phyloP scores from a whole-genome alignment of 768 basidiomycete genomes.

The Mycena rebaudengoi region DNA sequence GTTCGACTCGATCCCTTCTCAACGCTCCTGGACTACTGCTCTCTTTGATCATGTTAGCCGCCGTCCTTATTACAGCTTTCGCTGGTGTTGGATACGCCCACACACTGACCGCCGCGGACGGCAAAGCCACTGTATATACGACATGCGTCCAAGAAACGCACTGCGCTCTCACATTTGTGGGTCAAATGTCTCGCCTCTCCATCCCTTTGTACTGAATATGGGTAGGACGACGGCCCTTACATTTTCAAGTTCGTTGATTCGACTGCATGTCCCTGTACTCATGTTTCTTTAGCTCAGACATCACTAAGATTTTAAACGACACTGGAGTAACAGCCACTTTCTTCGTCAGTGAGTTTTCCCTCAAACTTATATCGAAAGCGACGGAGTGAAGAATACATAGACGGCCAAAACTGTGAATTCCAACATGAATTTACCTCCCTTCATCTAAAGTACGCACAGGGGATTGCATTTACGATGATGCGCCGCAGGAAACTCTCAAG shows the following conservation, averaged over 20 bases:
- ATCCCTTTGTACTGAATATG: background rate
- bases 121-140: background rate
- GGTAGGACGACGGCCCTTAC: conserved; percentile 19
- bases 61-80: background rate
- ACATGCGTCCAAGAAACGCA: background rate
- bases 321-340: conserved; percentile 7
- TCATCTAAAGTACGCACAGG: conserved; percentile 20
- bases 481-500: conserved; percentile 35
- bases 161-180: conserved; percentile 13
- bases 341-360: conserved; percentile 4
- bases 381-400: background rate
- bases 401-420: conserved; percentile 1
- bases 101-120: background rate
- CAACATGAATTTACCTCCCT: background rate
- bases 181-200: background rate
- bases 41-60: background rate
- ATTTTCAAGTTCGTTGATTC: background rate
- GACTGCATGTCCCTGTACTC: background rate
- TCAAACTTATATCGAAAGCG: background rate
- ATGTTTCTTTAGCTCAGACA: background rate
- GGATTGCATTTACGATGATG: conserved; percentile 42
- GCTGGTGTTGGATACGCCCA: background rate
- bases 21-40: background rate
- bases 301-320: background rate
- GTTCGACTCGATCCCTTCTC: too few relatives aligned